A percentile compares a stretch with the other conserved stretches of the same genome.
These are phyloP conservation scores for Nitzschia inconspicua DNA, from an alignment of 108 stramenopile genomes.

Conservation along the genomic window DNA sequence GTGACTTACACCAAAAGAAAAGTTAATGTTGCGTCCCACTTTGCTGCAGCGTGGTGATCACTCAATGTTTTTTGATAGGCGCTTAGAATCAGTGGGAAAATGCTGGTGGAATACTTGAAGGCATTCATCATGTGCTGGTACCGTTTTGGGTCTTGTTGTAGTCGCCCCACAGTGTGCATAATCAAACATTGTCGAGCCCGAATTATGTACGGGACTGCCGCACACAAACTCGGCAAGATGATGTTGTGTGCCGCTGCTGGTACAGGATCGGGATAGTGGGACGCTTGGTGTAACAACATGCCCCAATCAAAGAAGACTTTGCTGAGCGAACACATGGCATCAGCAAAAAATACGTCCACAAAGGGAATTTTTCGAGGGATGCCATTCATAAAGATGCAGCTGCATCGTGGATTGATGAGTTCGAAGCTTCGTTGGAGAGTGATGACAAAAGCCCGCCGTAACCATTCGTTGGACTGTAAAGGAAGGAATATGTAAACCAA, in stretches of 20 bases:
- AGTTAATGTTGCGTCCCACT: conserved; percentile 51
- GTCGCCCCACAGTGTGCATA: conserved; percentile 68
- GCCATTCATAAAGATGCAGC: conserved; percentile 22
- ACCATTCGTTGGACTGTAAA: conserved; percentile 56
- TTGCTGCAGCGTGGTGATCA: conserved; percentile 27
- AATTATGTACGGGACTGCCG: conserved; percentile 75
- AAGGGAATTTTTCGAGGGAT: conserved; percentile 72
- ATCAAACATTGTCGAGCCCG: conserved; percentile 82
- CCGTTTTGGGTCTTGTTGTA: conserved; percentile 64
- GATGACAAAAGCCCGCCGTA: conserved; percentile 49
- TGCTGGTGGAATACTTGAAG: conserved; percentile 74
- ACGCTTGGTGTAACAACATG: conserved; percentile 72
- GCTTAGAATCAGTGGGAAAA: conserved; percentile 72
- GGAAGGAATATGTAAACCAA: conserved; percentile 53
- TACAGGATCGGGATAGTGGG: conserved; percentile 76
- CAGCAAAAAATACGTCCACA: conserved; percentile 84
- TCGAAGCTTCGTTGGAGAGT: conserved; percentile 61
- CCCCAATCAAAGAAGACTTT: conserved; percentile 92
- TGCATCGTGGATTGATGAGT: conserved; percentile 73
- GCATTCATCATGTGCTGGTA: conserved; percentile 79
- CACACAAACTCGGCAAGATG: conserved; percentile 62
- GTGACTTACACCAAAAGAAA: conserved; percentile 50
- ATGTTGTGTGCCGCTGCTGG: conserved; percentile 64
- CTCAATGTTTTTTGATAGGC: conserved; percentile 72
- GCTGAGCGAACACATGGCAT: conserved; percentile 78